Conservation (phyloP, 306 rosid genomes). For the Hippophae gyantsensis region DNA sequence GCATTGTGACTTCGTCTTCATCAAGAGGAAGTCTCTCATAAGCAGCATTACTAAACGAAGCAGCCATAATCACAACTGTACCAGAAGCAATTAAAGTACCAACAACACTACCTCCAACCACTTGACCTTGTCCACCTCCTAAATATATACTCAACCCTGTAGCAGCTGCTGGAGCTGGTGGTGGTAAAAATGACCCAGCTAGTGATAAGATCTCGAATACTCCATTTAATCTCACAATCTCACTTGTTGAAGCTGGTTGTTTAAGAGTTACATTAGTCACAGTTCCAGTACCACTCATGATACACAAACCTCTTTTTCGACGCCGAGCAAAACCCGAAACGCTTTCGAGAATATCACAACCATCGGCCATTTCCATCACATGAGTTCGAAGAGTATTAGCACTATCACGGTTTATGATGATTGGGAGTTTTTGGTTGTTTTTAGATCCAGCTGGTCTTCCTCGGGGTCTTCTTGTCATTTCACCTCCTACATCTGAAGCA, state of each 20-base stretch:
- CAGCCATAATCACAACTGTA: conserved; percentile 87
- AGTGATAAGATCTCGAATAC: conserved; percentile 85
- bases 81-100: conserved; percentile 77
- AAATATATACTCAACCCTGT: conserved; percentile 76
- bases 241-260: conserved; percentile 83
- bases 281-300: conserved; percentile 86
- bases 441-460: conserved; percentile 95
- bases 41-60: conserved; percentile 93
- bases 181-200: conserved; percentile 75
- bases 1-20: conserved; percentile 65
- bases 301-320: conserved; percentile 86
- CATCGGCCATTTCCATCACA: conserved; percentile 88
- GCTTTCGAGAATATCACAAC: conserved; percentile 75
- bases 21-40: conserved; percentile 92
- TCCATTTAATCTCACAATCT: conserved; percentile 73
- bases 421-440: conserved; percentile 92
- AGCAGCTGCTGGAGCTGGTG: conserved; percentile 84
- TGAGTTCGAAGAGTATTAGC: conserved; percentile 89
- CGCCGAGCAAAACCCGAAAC: conserved; percentile 76
- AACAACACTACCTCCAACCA: conserved; percentile 83
- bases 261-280: conserved; percentile 77
- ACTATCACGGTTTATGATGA: conserved; percentile 89
- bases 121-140: conserved; percentile 92
- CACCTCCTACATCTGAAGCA: conserved; percentile 26
- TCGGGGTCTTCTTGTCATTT: conserved; percentile 55